Evolutionary conservation across 257 asterid genomes (phyloP).

Genomic region (Salvia hispanica): DNA sequence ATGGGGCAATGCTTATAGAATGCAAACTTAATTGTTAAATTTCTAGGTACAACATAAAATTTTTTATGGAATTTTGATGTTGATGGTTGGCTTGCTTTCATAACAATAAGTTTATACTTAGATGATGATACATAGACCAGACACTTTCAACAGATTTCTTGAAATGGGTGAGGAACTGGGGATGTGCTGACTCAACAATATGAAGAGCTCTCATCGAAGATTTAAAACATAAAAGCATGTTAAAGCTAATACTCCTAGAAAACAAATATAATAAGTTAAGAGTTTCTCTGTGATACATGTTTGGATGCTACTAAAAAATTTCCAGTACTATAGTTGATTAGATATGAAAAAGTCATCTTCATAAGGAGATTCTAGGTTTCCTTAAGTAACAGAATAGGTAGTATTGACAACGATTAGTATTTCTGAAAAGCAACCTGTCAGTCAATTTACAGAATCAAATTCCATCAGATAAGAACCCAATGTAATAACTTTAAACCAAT

Average conservation of each 20-base stretch:
- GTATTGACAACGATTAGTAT: too few relatives aligned
- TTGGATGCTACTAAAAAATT: too few relatives aligned
- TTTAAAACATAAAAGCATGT: too few relatives aligned
- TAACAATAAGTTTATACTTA: neutral
- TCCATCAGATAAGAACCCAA: too few relatives aligned
- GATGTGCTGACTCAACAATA: neutral
- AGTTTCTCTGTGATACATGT: neutral
- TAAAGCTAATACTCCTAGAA: too few relatives aligned
- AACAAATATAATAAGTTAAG: neutral
- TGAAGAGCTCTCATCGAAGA: neutral
- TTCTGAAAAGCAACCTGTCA: too few relatives aligned
- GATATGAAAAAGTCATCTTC: too few relatives aligned
- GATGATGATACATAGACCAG: neutral
- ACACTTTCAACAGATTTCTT: neutral
- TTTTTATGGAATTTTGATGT: neutral
- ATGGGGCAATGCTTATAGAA: slow-evolving; percentile 7
- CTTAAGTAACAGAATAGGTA: too few relatives aligned
- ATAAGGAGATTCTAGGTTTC: too few relatives aligned
- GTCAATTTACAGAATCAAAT: too few relatives aligned
- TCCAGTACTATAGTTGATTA: too few relatives aligned
- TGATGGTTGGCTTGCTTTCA: neutral
- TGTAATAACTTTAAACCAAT: too few relatives aligned
- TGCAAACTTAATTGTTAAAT: neutral
- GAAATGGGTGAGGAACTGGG: neutral
- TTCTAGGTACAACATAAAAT: neutral